These are phyloP conservation scores for Podospora australis DNA, from an alignment of 495 filamentous ascomycete genomes.

Conservation along the genomic window DNA sequence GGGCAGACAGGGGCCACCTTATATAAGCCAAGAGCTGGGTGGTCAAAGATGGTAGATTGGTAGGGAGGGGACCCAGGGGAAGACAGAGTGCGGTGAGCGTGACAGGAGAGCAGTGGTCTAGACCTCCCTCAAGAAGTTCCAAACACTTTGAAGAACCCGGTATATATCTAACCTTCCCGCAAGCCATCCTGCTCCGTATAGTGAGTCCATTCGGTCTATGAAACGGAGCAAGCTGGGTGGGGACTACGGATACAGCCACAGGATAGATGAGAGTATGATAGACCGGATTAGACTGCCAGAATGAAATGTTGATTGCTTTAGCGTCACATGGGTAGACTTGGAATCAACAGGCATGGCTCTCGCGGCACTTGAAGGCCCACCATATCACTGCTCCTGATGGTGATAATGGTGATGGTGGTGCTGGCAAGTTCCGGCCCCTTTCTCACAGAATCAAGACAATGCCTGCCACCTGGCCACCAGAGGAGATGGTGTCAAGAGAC, in stretches of 20 bases:
- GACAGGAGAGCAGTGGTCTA: conserved; percentile 15
- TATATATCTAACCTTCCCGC: conserved; percentile 14
- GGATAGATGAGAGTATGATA: conserved; percentile 15
- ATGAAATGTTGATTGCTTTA: conserved; percentile 26
- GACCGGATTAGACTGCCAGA: conserved; percentile 10
- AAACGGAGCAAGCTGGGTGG: conserved; percentile 15
- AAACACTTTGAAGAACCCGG: conserved; percentile 6
- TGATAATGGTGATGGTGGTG: too few relatives aligned
- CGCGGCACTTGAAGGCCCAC: conserved; percentile 24
- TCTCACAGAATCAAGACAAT: too few relatives aligned
- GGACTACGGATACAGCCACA: conserved; percentile 9
- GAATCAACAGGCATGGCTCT: conserved; percentile 14
- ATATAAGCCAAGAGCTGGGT: conserved; percentile 3
- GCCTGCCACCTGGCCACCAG: background rate
- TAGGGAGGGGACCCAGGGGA: background rate
- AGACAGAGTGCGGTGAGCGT: background rate
- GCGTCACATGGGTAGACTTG: conserved; percentile 26
- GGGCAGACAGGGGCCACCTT: conserved; percentile 4
- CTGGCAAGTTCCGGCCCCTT: conserved; percentile 17
- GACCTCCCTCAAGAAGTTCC: conserved; percentile 12
- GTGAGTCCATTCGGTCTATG: background rate
- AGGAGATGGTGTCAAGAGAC: background rate
- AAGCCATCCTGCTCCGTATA: conserved; percentile 6
- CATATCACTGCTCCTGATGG: conserved; percentile 1
- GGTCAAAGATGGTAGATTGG: background rate